Evolutionary conservation across 1,284 basidiomycete species (phyloP).

Genomic region (Heterobasidion occidentale): DNA sequence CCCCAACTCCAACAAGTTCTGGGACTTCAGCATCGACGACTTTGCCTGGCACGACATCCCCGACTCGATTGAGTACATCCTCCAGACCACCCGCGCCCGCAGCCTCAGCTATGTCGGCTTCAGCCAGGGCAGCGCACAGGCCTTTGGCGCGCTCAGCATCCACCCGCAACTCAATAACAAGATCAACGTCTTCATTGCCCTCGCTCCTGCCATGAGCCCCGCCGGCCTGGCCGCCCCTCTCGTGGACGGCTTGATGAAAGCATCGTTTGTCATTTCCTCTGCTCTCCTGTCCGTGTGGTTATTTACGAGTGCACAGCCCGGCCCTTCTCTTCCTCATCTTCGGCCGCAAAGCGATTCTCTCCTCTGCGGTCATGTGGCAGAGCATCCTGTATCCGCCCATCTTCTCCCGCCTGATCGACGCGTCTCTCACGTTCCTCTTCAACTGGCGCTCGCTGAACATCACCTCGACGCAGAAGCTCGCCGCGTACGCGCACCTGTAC

Average conservation of each 20-base stretch:
- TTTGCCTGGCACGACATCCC: conserved; percentile 83
- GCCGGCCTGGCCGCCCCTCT: conserved; percentile 63
- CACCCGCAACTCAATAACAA: conserved; percentile 71
- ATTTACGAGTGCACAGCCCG: conserved; percentile 38
- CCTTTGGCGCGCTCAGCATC: conserved; percentile 76
- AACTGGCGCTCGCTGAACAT: conserved; percentile 66
- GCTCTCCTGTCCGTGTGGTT: not conserved
- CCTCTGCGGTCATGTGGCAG: conserved; percentile 76
- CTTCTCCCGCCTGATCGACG: conserved; percentile 61
- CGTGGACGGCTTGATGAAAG: conserved; percentile 77
- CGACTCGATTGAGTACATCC: conserved; percentile 71
- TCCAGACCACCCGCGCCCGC: conserved; percentile 54
- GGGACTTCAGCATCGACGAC: conserved; percentile 78
- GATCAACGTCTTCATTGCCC: conserved; percentile 71
- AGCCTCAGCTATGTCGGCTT: conserved; percentile 76
- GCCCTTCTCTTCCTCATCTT: conserved; percentile 75
- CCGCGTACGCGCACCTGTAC: conserved; percentile 75
- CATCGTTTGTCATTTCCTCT: conserved; percentile 54
- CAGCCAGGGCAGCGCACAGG: conserved; percentile 79
- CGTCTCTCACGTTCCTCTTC: conserved; percentile 62
- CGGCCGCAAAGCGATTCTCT: conserved; percentile 71
- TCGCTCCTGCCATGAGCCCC: conserved; percentile 76
- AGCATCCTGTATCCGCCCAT: conserved; percentile 78
- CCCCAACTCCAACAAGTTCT: conserved; percentile 62
- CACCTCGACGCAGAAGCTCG: conserved; percentile 55